Evolutionary conservation across 2,329 filamentous ascomycete species (phyloP), one percentile per base, ranked within the genome.

Genomic region (Herpotrichia juniperi): DNA sequence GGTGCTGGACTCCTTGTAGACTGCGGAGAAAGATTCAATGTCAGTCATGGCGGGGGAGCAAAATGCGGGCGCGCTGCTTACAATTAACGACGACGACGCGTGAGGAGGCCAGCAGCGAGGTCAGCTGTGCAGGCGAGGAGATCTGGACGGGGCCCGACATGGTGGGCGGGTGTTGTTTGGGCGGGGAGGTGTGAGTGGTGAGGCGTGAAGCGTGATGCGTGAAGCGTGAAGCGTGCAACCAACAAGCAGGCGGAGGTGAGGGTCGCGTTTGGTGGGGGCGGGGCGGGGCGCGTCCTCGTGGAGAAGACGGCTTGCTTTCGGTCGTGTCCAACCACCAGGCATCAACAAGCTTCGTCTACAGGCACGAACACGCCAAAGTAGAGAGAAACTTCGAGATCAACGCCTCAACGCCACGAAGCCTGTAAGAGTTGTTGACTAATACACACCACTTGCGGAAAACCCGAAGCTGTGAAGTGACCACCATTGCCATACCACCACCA

Each of bases 81-180:
- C 92, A 97, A 77, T 96, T 90, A 67, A 88, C 87, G 48, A 97
- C 87, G 35, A 97, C 90, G 53, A 96, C 85, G 60, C 84, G 85
- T 28, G 90, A 92, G 49, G 83, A 85, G 56, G 83, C 83, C 56
- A 96, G 81, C 91, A 96, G 66, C 14, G 63, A 61, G 57, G 60
- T 72, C 56, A 76, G 66, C 61, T 77, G 73, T 34, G 67, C 56
- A 11, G 76, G 71, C 42, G 76, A 79, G 34, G 72, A 68, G 53
- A 79, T 76, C 51, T 75, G 64, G 37, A 79, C 71, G 7, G 74
- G 73, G 52, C 74, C 72, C 31, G 77, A 76, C 78, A 80, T 80
- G 53, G 42, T 66, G 67, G 66, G 7, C 52, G 47, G 58, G 25
- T 55, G 35, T 40, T 35, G 42, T 48, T 28, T 51, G 37, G 30